Percentiles rank a stretch among this genome's conserved stretches.
Conservation (phyloP, 768 basidiomycete species). For the Leccinum uliginosum region DNA sequence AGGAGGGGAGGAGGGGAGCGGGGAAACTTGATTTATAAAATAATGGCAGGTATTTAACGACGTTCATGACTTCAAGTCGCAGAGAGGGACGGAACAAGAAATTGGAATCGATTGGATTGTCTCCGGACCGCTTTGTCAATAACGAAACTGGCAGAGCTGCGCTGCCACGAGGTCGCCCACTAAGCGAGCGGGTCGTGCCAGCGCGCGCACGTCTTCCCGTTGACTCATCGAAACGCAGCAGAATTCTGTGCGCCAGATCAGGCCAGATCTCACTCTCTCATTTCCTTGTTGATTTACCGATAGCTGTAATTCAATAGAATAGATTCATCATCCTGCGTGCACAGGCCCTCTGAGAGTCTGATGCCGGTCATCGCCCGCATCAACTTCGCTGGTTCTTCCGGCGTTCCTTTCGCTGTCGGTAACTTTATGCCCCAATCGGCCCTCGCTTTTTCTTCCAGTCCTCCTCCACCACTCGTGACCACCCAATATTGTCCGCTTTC, state of each 20-base stretch:
- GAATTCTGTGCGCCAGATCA: constrained; percentile 12
- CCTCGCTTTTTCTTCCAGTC: constrained; percentile 3
- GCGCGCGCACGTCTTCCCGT: constrained; percentile 13
- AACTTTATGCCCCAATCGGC: constrained; percentile 26
- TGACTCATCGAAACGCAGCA: constrained; percentile 19
- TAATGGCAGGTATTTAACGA: background rate
- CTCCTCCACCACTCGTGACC: background rate
- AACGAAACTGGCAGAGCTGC: constrained; percentile 17
- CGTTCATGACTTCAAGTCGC: constrained; percentile 3
- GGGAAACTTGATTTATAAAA: constrained; percentile 13
- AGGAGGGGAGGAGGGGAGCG: constrained; percentile 7
- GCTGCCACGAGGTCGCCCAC: constrained; percentile 22
- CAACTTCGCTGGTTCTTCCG: constrained; percentile 23
- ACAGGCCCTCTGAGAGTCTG: constrained; percentile 11
- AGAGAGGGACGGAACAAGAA: constrained; percentile 19
- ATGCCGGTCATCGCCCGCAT: constrained; percentile 18
- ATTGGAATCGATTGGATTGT: constrained; percentile 7
- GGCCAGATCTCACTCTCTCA: constrained; percentile 18
- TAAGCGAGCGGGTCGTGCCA: constrained; percentile 22
- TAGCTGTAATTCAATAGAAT: constrained; percentile 19
- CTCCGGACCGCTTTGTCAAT: constrained; percentile 21
- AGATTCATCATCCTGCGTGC: constrained; percentile 11
- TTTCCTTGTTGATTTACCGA: constrained; percentile 27
- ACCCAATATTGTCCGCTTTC: background rate
- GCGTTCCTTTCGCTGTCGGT: constrained; percentile 23